Evolutionary conservation across 2,329 filamentous ascomycete genomes (phyloP).

Genomic region (Emergomyces pasteurianus): DNA sequence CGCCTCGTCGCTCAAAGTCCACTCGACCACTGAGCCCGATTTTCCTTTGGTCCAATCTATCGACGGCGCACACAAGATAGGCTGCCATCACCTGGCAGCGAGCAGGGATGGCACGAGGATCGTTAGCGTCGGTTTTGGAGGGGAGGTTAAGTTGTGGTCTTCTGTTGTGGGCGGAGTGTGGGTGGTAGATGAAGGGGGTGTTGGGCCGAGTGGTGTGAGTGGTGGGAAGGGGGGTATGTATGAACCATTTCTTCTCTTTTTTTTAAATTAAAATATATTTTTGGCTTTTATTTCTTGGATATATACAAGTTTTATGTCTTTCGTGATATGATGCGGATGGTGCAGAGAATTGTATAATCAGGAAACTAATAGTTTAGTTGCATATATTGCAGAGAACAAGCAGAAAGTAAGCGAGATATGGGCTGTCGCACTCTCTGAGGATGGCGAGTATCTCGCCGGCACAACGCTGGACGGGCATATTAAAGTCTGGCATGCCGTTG

Average conservation of each 20-base stretch:
- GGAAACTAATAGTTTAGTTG: too few species aligned
- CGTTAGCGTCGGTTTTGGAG: conserved; percentile 78
- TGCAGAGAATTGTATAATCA: not conserved
- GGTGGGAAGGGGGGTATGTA: not conserved
- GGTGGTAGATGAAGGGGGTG: conserved; percentile 40
- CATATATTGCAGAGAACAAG: conserved; percentile 34
- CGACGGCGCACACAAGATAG: conserved; percentile 67
- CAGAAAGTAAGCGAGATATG: conserved; percentile 59
- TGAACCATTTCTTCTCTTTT: not conserved
- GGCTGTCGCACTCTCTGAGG: conserved; percentile 74
- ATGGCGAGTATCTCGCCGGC: conserved; percentile 74
- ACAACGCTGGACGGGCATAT: conserved; percentile 81
- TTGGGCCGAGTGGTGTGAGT: conserved; percentile 30
- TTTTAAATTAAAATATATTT: too few species aligned
- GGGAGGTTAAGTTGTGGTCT: conserved; percentile 76
- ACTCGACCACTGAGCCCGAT: conserved; percentile 58
- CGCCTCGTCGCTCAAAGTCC: conserved; percentile 66
- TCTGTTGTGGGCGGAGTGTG: conserved; percentile 44
- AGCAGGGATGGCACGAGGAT: conserved; percentile 57
- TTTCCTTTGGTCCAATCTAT: conserved; percentile 74
- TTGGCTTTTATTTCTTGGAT: not conserved
- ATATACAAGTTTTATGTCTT: not conserved
- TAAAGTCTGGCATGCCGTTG: conserved; percentile 66
- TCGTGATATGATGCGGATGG: not conserved
- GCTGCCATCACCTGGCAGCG: conserved; percentile 79